Base-by-base conservation (phyloP, 2,329 filamentous ascomycete species). In the Dactylellina drechsleri region DNA sequence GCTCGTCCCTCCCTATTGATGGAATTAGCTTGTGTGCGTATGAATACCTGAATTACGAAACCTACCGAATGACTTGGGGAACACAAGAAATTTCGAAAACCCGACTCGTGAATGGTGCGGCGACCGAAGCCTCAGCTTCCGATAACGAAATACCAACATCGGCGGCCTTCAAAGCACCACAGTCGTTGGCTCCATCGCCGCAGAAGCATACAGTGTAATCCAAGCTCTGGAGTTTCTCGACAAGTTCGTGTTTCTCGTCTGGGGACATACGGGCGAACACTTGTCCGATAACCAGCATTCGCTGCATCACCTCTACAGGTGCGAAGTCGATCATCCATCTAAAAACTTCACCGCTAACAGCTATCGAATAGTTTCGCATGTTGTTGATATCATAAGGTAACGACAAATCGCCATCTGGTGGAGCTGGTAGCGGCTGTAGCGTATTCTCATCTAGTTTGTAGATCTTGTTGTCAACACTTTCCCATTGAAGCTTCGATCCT, bases 201-300 rank as follows among this genome's bases (percentile, higher is more conserved):
- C 95, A 99, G 83, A 99, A 99, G 28, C 95, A 95, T 78, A 89
- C 92, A 79, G 92, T 96, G 82, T 97, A 99, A 81, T 93, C 94
- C 77, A 99, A 92, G 79, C 91, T 94, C 81, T 99, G 96, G 2
- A 99, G 86, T 81, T 97, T 99, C 82, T 98, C 95, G 1, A 99
- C 93, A 1, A 99, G 85, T 82, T 99, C 96, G 80, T 97, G 93
- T 82, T 99, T 99, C 82, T 99, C 95, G 81, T 99, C 96, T 0
- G 95, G 96, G 1, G 94, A 98, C 95, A 99, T 99, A 78, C 95
- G 91, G 2, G 95, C 96, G 82, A 96, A 99, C 0, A 99, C 92
- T 82, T 95, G 94, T 26, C 94, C 93, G 64, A 87, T 88, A 41
- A 97, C 90, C 65, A 99, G 91, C 89, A 98, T 94, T 85, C 95